A percentile compares a stretch with the other conserved stretches of the same genome.
Evolutionary conservation across 2,329 filamentous ascomycete genomes (phyloP).

Genomic region (Fonsecaea nubica): DNA sequence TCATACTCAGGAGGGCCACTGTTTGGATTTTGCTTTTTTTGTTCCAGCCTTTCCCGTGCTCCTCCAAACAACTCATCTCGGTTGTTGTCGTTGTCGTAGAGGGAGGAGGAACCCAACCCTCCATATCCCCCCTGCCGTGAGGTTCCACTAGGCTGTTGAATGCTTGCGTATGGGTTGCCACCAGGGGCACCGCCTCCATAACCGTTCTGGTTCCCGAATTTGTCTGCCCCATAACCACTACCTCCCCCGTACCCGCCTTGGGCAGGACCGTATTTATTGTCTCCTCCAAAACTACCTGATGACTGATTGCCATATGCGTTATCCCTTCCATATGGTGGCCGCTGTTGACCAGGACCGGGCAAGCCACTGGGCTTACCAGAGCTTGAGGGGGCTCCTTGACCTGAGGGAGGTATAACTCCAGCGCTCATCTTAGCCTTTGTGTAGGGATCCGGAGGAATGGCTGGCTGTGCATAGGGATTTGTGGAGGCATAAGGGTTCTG

Average conservation of each 20-base stretch:
- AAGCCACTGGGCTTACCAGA: slow-evolving; percentile 31
- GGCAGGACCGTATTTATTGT: slow-evolving; percentile 36
- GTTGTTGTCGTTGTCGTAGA: slow-evolving; percentile 61
- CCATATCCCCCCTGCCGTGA: slow-evolving; percentile 61
- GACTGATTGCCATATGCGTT: slow-evolving; percentile 26
- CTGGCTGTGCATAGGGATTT: slow-evolving; percentile 65
- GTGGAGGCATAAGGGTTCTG: slow-evolving; percentile 51
- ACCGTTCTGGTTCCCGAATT: slow-evolving; percentile 57
- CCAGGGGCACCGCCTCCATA: slow-evolving; percentile 53
- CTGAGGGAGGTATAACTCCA: slow-evolving; percentile 48
- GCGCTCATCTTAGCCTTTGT: slow-evolving; percentile 56
- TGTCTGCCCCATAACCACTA: slow-evolving; percentile 50
- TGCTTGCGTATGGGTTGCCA: slow-evolving; percentile 45
- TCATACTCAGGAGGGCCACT: slow-evolving; percentile 45
- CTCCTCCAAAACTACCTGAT: slow-evolving; percentile 41
- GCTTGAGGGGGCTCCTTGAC: slow-evolving; percentile 12
- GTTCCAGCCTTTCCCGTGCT: slow-evolving; percentile 58
- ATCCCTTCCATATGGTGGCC: slow-evolving; percentile 28
- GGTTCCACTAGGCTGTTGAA: slow-evolving; percentile 46
- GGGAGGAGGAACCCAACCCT: slow-evolving; percentile 59
- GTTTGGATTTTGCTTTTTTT: slow-evolving; percentile 47
- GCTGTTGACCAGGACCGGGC: slow-evolving; percentile 36
- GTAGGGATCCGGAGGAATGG: slow-evolving; percentile 60
- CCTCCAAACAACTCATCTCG: slow-evolving; percentile 66
- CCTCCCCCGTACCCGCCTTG: slow-evolving; percentile 30